These are phyloP conservation scores for Fonsecaea nubica DNA, from an alignment of 2,329 filamentous ascomycete species.

Conservation along the genomic window DNA sequence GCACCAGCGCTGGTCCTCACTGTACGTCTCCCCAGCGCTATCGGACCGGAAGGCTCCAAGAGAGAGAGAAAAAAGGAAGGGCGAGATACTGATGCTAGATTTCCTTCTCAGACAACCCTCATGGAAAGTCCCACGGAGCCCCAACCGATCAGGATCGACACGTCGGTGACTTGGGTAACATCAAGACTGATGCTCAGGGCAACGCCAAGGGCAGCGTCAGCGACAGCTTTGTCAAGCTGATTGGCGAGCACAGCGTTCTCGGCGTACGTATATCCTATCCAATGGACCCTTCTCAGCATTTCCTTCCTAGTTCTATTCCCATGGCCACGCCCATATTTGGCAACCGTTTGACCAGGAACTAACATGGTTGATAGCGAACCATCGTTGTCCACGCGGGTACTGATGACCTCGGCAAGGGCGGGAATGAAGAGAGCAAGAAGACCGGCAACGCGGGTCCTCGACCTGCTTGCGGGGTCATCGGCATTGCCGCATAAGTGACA, in stretches of 20 bases:
- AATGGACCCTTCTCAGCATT: background rate
- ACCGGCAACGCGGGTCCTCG: constrained; percentile 93
- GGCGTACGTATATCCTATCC: constrained; percentile 67
- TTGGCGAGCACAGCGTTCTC: constrained; percentile 92
- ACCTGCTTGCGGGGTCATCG: constrained; percentile 96
- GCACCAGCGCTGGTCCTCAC: constrained; percentile 96
- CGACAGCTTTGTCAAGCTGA: constrained; percentile 91
- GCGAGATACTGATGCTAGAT: constrained; percentile 22
- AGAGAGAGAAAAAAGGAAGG: constrained; percentile 4
- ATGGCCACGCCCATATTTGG: no score
- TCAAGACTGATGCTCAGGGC: constrained; percentile 92
- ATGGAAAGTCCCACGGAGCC: constrained; percentile 88
- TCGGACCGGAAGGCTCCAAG: background rate
- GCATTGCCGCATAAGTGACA: constrained; percentile 65
- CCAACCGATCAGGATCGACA: constrained; percentile 84
- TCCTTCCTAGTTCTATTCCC: background rate
- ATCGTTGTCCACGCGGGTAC: constrained; percentile 94
- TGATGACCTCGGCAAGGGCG: constrained; percentile 94
- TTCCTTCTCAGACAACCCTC: constrained; percentile 79
- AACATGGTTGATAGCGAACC: constrained; percentile 70
- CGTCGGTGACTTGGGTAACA: constrained; percentile 97
- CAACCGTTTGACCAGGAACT: background rate
- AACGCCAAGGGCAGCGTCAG: constrained; percentile 80
- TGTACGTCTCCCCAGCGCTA: constrained; percentile 67
- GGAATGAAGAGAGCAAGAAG: constrained; percentile 94